These are phyloP conservation scores for Smittium mucronatum DNA, from an alignment of 371 early-diverging fungal genomes.

Conservation along the genomic window DNA sequence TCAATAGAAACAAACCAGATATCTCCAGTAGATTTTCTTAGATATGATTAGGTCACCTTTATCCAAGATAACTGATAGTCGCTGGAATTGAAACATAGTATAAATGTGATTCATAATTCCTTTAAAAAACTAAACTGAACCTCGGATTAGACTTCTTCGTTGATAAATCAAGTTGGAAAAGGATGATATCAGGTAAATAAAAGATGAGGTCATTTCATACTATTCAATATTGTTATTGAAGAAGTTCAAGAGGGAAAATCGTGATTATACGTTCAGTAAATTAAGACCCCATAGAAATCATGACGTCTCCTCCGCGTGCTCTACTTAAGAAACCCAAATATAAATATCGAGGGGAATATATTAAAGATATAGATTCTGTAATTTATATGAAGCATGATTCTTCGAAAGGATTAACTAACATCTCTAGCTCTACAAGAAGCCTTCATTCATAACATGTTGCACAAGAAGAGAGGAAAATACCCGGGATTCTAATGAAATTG, in stretches of 20 bases:
- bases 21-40: too few species aligned
- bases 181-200: too few species aligned
- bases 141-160: too few species aligned
- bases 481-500: not conserved
- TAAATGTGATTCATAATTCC: too few species aligned
- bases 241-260: not conserved
- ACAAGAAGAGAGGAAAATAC: not conserved
- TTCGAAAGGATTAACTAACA: not conserved
- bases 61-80: too few species aligned
- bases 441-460: not conserved
- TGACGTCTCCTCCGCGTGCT: not conserved
- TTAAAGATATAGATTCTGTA: not conserved
- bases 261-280: not conserved
- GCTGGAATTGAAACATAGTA: too few species aligned
- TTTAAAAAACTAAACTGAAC: too few species aligned
- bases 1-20: too few species aligned
- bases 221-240: not conserved
- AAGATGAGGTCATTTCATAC: too few species aligned
- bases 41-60: too few species aligned
- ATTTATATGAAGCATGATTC: not conserved
- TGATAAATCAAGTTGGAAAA: too few species aligned
- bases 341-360: not conserved
- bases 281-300: not conserved
- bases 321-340: not conserved
- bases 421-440: not conserved